phyloP scores from a whole-genome alignment of 805 yeast genomes.

The Schwanniomyces sp. region DNA sequence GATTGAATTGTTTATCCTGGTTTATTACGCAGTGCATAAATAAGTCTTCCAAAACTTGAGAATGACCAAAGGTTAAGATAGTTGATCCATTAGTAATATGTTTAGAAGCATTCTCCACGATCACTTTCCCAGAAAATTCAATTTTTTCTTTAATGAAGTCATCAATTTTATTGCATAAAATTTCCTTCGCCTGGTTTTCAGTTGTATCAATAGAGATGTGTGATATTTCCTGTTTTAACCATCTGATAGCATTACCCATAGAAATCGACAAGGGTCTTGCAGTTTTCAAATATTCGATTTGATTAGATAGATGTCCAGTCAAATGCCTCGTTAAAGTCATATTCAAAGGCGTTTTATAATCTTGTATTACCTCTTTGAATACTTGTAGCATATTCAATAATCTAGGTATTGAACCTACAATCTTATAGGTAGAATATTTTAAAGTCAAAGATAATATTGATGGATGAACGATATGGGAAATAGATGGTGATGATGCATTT shows the following conservation, averaged over 20 bases:
- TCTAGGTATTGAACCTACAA: slow-evolving; percentile 88
- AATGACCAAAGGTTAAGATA: slow-evolving; percentile 84
- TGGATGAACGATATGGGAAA: slow-evolving; percentile 80
- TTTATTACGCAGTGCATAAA: slow-evolving; percentile 64
- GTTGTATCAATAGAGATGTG: slow-evolving; percentile 70
- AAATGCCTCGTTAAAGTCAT: slow-evolving; percentile 85
- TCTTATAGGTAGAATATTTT: slow-evolving; percentile 76
- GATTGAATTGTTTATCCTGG: slow-evolving; percentile 66
- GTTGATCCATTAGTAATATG: slow-evolving; percentile 78
- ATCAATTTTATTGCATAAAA: slow-evolving; percentile 67
- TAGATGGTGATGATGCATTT: slow-evolving; percentile 54
- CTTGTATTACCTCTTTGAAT: slow-evolving; percentile 74
- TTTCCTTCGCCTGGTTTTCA: slow-evolving; percentile 66
- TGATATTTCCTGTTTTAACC: slow-evolving; percentile 94
- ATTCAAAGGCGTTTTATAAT: slow-evolving; percentile 82
- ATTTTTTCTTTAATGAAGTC: slow-evolving; percentile 82
- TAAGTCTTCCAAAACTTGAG: slow-evolving; percentile 76
- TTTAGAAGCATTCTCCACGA: slow-evolving; percentile 73
- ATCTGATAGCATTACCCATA: slow-evolving; percentile 97
- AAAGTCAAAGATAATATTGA: slow-evolving; percentile 75
- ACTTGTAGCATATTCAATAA: slow-evolving; percentile 83
- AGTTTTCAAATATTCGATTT: slow-evolving; percentile 86
- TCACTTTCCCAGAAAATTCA: slow-evolving; percentile 78
- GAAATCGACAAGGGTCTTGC: slow-evolving; percentile 90
- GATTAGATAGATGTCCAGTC: slow-evolving; percentile 84